Evolutionary conservation across 140 eudicot genomes (phyloP).

Genomic region (Eryngium alpinum): DNA sequence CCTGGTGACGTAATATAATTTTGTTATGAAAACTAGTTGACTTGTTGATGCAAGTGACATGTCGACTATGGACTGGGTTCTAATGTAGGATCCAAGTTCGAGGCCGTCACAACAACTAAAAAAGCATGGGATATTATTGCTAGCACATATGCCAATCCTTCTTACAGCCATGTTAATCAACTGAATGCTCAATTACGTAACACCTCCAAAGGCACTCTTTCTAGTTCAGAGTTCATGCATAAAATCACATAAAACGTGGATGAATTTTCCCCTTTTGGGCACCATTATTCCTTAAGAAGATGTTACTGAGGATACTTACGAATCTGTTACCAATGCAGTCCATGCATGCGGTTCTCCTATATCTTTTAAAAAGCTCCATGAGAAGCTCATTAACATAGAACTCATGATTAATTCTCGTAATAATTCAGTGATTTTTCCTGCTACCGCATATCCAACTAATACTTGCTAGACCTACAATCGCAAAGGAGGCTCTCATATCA

Average conservation of each 20-base stretch:
- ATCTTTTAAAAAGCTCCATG: neutral
- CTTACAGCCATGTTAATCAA: neutral
- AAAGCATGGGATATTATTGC: neutral
- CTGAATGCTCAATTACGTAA: neutral
- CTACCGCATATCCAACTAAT: neutral
- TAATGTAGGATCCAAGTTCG: too few relatives aligned
- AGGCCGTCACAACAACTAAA: neutral
- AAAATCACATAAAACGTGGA: neutral
- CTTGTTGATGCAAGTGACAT: too few relatives aligned
- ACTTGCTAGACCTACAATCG: neutral
- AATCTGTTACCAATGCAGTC: neutral
- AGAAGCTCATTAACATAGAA: neutral
- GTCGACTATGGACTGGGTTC: too few relatives aligned
- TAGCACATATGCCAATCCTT: neutral
- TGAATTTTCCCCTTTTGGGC: neutral
- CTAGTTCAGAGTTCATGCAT: neutral
- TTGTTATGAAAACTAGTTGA: too few relatives aligned
- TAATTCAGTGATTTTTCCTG: neutral
- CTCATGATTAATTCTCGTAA: neutral
- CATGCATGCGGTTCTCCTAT: neutral
- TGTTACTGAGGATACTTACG: neutral
- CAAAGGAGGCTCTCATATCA: too few relatives aligned
- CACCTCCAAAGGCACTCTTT: neutral
- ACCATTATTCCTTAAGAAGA: neutral
- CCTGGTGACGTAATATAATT: too few relatives aligned